Evolutionary conservation across 1,284 basidiomycete genomes (phyloP), one percentile per base, ranked within the genome.

Genomic region (Cryptococcus floricola): DNA sequence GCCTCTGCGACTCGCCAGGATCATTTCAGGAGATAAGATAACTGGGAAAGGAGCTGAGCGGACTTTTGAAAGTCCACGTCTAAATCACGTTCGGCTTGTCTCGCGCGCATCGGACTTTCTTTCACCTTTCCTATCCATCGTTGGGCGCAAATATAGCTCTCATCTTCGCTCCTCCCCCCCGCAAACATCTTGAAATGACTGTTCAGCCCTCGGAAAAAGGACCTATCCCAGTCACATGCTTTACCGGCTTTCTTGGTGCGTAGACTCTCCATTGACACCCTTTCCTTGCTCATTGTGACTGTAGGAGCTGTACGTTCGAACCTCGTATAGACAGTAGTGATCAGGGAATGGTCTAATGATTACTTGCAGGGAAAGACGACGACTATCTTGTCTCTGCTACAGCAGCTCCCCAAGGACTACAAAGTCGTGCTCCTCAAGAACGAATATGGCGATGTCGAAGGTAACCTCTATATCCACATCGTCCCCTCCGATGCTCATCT

Each of bases 371-470:
- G 79, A 50, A 80, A 80, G 60, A 80, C 79, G 8, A 76, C 76
- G 0, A 83, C 90, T 27, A 92, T 94, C 64, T 82, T 93, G n/a
- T 87, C 87, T 3, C 79, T 93, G 1, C 81, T 93, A 1, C 84
- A 86, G 3, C 84, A 85, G 61, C 80, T 94, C 7, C 88, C 90
- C 2, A 82, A 84, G 58, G 86, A 87, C 65, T 92, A 92, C 80
- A 74, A 74, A 55, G 87, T 88, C 38, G 89, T 91, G 2, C 77
- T 94, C 28, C 81, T 95, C 60, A 95, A 95, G 79, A 74, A 77
- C 63, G 75, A 73, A 56, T 70, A 73, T 63, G 68, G 74, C 46
- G 70, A 76, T 64, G 70, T 74, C 34, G 71, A 74, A 66, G 71
- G 73, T 73, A 43, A 48, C 65, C 27, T 28, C 37, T 16, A 48